Base-by-base conservation (phyloP, 441 rosid genomes). In the Erysimum cheiri region DNA sequence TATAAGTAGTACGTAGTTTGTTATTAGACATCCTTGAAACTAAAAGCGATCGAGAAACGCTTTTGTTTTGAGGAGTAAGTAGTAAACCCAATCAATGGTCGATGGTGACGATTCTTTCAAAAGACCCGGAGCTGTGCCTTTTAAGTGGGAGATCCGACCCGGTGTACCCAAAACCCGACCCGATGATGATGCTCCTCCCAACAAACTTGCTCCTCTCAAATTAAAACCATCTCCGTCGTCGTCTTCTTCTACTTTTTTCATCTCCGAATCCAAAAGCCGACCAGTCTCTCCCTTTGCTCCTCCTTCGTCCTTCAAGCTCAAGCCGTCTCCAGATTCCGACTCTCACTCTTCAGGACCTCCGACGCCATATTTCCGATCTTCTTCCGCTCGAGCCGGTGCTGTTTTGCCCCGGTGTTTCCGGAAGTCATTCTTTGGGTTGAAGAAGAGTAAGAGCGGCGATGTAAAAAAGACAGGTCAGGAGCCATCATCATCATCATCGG, bases 111-210 rank as follows among this genome's bases (percentile, higher is more conserved):
- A 84, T 8, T 85, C 93, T 12, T 91, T 85, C 87, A 87, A 55
- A 69, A 85, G 81, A 69, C 84, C 93, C 0, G 98, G 97, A 60
- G 72, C 96, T 10, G 78, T 91, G 37, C 98, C 98, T 6, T 93
- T 93, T 74, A 85, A 75, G 67, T 93, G 97, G 98, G 98, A 93
- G 84, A 74, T 89, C 85, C 90, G 91, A 59, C 97, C 98, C 53
- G 98, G 97, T 24, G 90, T 93, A 2, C 96, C 98, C 72, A 91
- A 87, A 80, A 70, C 70, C 82, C 87, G 78, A 64, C 71, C 75
- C 67, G 57, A 39, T 19, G 44, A 32, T 32, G 29, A 13, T 41
- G 11, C 3, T 33, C 56, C 55, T 8, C 78, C 73, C 54, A 73
- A 50, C 3, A 58, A 40, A 49, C 72, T 73, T 1, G 4, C 31